Evolutionary conservation across 257 asterid genomes (phyloP).

Genomic region (Ilex asprella): DNA sequence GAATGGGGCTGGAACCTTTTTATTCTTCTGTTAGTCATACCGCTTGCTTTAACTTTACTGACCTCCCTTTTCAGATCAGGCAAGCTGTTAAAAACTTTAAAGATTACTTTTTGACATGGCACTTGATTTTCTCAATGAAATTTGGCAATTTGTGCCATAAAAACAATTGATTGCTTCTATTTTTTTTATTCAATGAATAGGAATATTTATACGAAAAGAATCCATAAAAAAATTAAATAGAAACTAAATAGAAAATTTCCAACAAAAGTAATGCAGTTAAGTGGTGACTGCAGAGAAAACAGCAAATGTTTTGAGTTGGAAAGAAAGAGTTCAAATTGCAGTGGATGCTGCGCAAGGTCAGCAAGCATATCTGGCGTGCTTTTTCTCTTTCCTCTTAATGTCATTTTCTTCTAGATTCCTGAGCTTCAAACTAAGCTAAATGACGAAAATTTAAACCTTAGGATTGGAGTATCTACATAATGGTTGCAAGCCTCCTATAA

Average conservation of each 20-base stretch:
- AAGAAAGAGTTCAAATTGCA: slow-evolving; percentile 28
- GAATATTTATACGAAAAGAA: too few species aligned
- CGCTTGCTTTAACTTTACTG: too few species aligned
- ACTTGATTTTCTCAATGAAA: too few species aligned
- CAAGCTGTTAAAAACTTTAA: too few species aligned
- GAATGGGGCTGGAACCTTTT: too few species aligned
- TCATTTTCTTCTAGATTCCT: too few species aligned
- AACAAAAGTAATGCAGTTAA: background rate
- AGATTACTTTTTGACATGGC: too few species aligned
- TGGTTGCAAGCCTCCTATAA: background rate
- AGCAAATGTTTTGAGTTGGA: slow-evolving; percentile 28
- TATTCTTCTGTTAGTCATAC: too few species aligned
- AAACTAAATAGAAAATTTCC: background rate
- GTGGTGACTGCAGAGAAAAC: slow-evolving; percentile 9
- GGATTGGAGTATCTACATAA: slow-evolving; percentile 1
- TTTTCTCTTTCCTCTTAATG: background rate
- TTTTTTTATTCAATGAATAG: background rate
- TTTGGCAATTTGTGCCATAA: too few species aligned
- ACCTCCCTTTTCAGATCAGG: too few species aligned
- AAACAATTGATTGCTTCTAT: background rate
- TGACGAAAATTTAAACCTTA: background rate
- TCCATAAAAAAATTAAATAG: too few species aligned
- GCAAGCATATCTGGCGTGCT: background rate
- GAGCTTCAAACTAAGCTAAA: background rate
- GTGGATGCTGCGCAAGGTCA: slow-evolving; percentile 19